Evolutionary conservation across 2,329 filamentous ascomycete genomes (phyloP).

Genomic region (Monilinia polystroma): DNA sequence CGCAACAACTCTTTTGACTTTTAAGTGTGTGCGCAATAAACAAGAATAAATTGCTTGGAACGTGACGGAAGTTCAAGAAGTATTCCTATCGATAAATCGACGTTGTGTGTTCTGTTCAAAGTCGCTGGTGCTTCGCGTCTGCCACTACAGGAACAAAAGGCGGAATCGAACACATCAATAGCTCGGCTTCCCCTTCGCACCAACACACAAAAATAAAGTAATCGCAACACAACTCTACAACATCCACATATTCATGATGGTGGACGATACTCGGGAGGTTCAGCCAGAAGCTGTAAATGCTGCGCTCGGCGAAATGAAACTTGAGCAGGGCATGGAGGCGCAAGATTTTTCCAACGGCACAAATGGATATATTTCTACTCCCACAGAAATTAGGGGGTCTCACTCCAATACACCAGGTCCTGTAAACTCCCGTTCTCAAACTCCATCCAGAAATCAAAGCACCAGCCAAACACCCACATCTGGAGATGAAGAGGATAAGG

Average conservation of each 20-base stretch:
- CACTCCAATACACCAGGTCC: conserved; percentile 34
- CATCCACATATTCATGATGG: conserved; percentile 32
- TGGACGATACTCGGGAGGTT: conserved; percentile 34
- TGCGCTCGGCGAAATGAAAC: conserved; percentile 40
- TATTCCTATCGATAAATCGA: conserved; percentile 5
- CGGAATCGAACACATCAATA: conserved; percentile 17
- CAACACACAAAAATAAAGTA: conserved; percentile 18
- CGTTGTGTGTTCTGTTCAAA: conserved; percentile 3
- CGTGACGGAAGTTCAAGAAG: conserved; percentile 5
- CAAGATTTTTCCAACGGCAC: conserved; percentile 33
- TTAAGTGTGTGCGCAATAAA: conserved; percentile 20
- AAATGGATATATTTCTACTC: conserved; percentile 28
- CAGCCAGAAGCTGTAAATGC: conserved; percentile 38
- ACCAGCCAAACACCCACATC: conserved; percentile 38
- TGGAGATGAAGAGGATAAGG: conserved; percentile 43
- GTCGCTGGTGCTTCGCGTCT: conserved; percentile 14
- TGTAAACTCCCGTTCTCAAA: conserved; percentile 33
- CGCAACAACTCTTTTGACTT: conserved; percentile 28
- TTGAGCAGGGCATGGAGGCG: conserved; percentile 32
- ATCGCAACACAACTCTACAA: conserved; percentile 18
- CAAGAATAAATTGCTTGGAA: conserved; percentile 20
- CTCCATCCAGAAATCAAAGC: conserved; percentile 33
- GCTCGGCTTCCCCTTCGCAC: conserved; percentile 20
- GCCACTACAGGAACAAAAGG: conserved; percentile 11
- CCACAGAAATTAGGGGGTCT: conserved; percentile 31